A percentile compares a stretch with the other conserved stretches of the same genome.
phyloP scores from a whole-genome alignment of 2,329 filamentous ascomycete species.

The Moelleriella libera region DNA sequence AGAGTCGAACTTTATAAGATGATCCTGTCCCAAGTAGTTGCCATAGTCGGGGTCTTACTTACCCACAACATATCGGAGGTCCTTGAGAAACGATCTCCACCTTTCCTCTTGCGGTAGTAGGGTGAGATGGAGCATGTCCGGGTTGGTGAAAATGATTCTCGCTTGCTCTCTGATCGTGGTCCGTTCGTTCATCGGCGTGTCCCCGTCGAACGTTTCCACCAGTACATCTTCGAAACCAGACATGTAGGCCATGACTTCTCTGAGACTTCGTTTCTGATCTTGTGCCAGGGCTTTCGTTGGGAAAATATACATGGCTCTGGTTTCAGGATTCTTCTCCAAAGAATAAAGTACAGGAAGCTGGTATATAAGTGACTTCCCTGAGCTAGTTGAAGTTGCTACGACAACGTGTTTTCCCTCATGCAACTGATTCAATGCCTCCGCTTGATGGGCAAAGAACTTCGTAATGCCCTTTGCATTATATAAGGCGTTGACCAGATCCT shows the following conservation, averaged over 20 bases:
- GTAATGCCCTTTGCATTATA: conserved; percentile 86
- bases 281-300: conserved; percentile 94
- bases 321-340: conserved; percentile 61
- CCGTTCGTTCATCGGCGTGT: conserved; percentile 71
- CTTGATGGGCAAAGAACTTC: conserved; percentile 79
- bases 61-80: conserved; percentile 76
- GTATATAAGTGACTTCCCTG: conserved; percentile 96
- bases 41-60: background rate
- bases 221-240: conserved; percentile 58
- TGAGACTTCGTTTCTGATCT: conserved; percentile 80
- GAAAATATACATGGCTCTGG: conserved; percentile 93
- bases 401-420: conserved; percentile 76
- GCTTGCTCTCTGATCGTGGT: conserved; percentile 76
- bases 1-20: background rate
- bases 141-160: conserved; percentile 91
- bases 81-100: conserved; percentile 81
- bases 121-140: conserved; percentile 92
- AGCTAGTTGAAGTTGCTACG: conserved; percentile 87
- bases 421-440: conserved; percentile 82
- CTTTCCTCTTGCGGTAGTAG: conserved; percentile 83
- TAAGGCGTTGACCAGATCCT: conserved; percentile 85
- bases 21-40: background rate
- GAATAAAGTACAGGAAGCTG: conserved; percentile 85
- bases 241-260: conserved; percentile 73
- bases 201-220: conserved; percentile 91